Evolutionary conservation across 192 early-diverging fungal genomes (phyloP).

Genomic region (Coemansia furcata): DNA sequence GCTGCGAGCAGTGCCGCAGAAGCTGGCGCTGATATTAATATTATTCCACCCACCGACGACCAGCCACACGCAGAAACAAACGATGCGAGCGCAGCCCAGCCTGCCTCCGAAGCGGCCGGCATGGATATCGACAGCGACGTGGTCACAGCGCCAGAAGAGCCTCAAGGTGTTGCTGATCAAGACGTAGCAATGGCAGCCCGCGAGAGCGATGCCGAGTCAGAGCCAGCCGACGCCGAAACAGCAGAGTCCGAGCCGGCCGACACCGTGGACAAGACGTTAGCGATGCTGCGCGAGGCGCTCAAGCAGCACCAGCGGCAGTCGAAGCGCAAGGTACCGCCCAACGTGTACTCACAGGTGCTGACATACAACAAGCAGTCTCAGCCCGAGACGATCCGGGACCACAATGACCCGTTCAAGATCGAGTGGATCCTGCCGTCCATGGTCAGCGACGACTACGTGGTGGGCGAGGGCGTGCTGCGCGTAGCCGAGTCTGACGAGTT

Average conservation of each 20-base stretch:
- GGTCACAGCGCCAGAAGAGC: background rate
- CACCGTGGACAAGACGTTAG: constrained; percentile 26
- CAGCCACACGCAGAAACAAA: background rate
- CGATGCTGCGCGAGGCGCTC: constrained; percentile 65
- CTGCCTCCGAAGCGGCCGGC: background rate
- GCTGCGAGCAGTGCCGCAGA: background rate
- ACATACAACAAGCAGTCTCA: constrained; percentile 67
- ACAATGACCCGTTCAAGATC: constrained; percentile 89
- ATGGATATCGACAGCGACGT: background rate
- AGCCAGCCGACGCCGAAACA: background rate
- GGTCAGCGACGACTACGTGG: constrained; percentile 48
- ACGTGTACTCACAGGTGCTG: constrained; percentile 69
- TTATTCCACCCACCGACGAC: background rate
- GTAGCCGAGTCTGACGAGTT: constrained; percentile 37
- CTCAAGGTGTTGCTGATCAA: constrained; percentile 11
- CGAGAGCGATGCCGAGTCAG: background rate
- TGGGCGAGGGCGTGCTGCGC: constrained; percentile 33
- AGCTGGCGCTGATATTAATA: constrained; percentile 9
- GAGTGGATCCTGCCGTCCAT: constrained; percentile 69
- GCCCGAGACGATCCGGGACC: constrained; percentile 73
- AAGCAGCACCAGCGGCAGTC: constrained; percentile 76
- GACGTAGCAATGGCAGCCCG: background rate
- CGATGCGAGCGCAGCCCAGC: background rate
- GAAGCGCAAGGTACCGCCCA: constrained; percentile 74
- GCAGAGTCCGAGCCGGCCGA: constrained; percentile 4